Base-by-base conservation (phyloP, 169 alveolate species). In the Cryptosporidium sp. region DNA sequence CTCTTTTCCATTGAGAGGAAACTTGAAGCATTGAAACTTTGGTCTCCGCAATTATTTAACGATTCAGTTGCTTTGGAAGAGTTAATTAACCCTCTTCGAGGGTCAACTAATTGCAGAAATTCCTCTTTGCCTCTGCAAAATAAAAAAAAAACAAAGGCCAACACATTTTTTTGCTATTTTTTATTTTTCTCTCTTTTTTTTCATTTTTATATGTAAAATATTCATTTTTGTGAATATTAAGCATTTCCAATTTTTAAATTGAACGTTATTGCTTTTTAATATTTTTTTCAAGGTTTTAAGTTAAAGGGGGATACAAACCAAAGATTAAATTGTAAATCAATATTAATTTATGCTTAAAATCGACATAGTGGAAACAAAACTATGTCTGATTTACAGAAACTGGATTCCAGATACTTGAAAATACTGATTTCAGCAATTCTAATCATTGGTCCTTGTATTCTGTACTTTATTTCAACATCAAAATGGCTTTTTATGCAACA, bases 391-490 rank as follows among this genome's bases (percentile, higher is more conserved):
- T 56, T 3, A 21, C 16, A 10, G 3, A 56, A 56, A 6, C 18
- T 56, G 29, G 1, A 65, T 8, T 65, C 72, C 29, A 65, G 72
- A 14, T 44, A 72, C 37, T 7, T 51, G 9, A 72, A 51, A 29
- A 21, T 21, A 21, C 31, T 31, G 33, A 31, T 56, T 31, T 80
- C 89, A 21, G 69, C 39, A 18, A 31, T 80, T 44, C 67, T 80
- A 14, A 80, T 80, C 5, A 44, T 80, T 23, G 75, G 89, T 23
- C 89, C 89, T 31, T 80, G 75, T 26, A 16, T 80, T 62, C 67
- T 60, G 21, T 80, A 44, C 39, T 65, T 80, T 9, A 31, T 23
- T 14, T 37, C 89, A 33, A 70, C 68, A 0, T 26, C 89, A 21
- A 39, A 33, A 16, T 80, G 89, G 89, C 62, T 80, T 16, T 42